phyloP scores from a whole-genome alignment of 768 basidiomycete genomes.

The Mycena pura region DNA sequence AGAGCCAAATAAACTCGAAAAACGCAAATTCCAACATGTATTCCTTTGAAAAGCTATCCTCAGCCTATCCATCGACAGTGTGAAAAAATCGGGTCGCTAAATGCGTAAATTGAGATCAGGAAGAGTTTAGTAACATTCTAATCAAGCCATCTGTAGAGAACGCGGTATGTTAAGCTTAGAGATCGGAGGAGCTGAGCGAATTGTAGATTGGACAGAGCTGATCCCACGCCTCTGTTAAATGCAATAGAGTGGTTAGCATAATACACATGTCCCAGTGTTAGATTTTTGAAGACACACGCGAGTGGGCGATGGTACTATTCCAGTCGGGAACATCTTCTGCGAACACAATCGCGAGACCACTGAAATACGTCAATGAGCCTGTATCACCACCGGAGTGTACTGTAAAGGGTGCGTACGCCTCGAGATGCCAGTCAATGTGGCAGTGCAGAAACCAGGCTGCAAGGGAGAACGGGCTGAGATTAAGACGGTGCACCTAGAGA shows the following conservation, averaged over 20 bases:
- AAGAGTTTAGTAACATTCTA: too few species aligned
- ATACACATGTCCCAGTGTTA: background rate
- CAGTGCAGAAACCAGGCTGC: slow-evolving; percentile 56
- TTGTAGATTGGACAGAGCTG: background rate
- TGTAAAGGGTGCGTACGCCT: slow-evolving; percentile 41
- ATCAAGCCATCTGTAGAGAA: too few species aligned
- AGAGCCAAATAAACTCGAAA: too few species aligned
- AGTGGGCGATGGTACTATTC: background rate
- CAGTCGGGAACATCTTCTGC: slow-evolving; percentile 40
- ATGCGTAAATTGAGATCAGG: too few species aligned
- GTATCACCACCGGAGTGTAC: background rate
- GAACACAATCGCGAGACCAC: slow-evolving; percentile 50
- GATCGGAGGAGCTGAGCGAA: background rate
- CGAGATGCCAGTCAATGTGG: slow-evolving; percentile 62
- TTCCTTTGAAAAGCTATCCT: too few species aligned
- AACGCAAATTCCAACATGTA: too few species aligned
- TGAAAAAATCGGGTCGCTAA: too few species aligned
- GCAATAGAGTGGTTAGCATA: too few species aligned
- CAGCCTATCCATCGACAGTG: too few species aligned
- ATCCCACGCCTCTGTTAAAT: background rate
- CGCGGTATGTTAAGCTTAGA: background rate
- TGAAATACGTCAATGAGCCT: slow-evolving; percentile 10
- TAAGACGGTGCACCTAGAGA: background rate
- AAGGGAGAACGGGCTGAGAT: background rate
- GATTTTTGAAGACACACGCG: background rate